These are phyloP conservation scores for Cryomyces minteri DNA, from an alignment of 495 filamentous ascomycete genomes.

Conservation along the genomic window DNA sequence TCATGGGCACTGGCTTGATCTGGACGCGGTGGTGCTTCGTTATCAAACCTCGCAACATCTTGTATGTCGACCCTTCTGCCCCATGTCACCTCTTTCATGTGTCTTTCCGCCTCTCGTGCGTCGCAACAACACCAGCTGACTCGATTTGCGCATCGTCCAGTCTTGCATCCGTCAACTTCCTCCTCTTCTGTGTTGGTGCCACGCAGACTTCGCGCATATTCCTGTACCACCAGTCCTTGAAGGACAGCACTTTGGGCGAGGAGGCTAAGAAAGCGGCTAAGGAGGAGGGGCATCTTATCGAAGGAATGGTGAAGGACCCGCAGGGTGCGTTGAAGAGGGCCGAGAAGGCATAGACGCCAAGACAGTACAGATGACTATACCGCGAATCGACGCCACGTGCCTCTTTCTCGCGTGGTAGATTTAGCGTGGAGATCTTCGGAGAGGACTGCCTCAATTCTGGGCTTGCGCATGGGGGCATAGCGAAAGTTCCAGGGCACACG, in stretches of 20 bases:
- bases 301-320: conserved; percentile 26
- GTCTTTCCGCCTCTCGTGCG: background rate
- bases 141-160: conserved; percentile 20
- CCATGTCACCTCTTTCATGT: background rate
- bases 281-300: conserved; percentile 28
- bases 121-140: background rate
- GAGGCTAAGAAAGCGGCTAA: conserved; percentile 26
- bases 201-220: conserved; percentile 65
- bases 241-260: conserved; percentile 24
- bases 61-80: conserved; percentile 34
- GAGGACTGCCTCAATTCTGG: no score
- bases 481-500: no score
- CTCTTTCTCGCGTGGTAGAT: no score
- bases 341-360: conserved; percentile 2
- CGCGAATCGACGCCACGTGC: no score
- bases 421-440: no score
- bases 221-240: conserved; percentile 41
- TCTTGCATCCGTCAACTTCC: conserved; percentile 94
- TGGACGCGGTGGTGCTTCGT: conserved; percentile 99
- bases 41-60: conserved; percentile 79
- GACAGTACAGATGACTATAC: no score
- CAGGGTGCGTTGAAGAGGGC: conserved; percentile 24
- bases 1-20: conserved; percentile 79
- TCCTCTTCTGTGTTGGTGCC: conserved; percentile 73
- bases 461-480: no score